These are phyloP conservation scores for Cryptococcus sp. DNA, from an alignment of 1,284 basidiomycete species.

Conservation along the genomic window DNA sequence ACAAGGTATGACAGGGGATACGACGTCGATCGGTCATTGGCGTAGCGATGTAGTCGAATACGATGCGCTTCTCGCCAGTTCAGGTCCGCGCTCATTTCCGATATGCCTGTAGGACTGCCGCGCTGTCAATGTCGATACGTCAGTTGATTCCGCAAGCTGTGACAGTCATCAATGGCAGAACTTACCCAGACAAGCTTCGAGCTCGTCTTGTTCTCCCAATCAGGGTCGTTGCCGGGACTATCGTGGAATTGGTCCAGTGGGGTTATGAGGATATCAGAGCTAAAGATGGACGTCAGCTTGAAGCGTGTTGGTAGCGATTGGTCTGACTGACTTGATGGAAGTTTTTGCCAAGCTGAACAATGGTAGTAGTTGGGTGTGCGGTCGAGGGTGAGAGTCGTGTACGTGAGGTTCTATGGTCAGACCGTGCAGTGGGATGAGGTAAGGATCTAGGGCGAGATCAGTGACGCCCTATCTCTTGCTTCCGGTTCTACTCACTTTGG, in stretches of 20 bases:
- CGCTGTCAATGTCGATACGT: constrained; percentile 18
- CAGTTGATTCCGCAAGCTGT: not conserved
- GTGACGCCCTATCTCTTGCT: not conserved
- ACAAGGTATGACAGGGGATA: constrained; percentile 25
- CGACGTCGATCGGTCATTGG: constrained; percentile 39
- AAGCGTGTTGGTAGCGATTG: not conserved
- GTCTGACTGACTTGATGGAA: constrained; percentile 45
- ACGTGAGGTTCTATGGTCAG: constrained; percentile 50
- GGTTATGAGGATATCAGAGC: constrained; percentile 57
- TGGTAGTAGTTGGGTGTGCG: constrained; percentile 49
- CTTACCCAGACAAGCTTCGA: constrained; percentile 55
- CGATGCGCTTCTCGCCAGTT: constrained; percentile 56
- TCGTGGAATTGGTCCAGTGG: constrained; percentile 57
- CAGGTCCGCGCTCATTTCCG: constrained; percentile 50
- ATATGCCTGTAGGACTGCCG: constrained; percentile 56
- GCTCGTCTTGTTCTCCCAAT: constrained; percentile 54
- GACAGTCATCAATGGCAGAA: not conserved
- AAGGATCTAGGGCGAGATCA: constrained; percentile 38
- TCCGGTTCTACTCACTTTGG: constrained; percentile 33
- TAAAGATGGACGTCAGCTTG: constrained; percentile 13
- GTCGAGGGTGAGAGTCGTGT: constrained; percentile 44
- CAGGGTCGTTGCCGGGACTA: constrained; percentile 47
- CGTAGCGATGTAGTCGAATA: constrained; percentile 53
- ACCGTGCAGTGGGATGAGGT: constrained; percentile 49
- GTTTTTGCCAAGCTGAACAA: constrained; percentile 53